phyloP scores from a whole-genome alignment of 768 basidiomycete genomes.

The Suillus americanus region DNA sequence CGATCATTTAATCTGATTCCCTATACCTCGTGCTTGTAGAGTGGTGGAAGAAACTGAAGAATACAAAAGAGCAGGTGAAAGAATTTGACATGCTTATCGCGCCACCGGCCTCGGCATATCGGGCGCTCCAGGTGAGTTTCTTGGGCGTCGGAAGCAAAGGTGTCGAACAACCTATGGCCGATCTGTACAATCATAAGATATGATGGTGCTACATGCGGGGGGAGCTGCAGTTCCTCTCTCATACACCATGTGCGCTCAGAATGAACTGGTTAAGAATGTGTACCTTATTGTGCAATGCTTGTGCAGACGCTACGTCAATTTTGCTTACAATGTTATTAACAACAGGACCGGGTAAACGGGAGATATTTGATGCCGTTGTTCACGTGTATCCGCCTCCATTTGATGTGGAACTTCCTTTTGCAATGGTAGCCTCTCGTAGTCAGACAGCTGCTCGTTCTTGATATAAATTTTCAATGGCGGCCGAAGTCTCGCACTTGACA shows the following conservation, averaged over 20 bases:
- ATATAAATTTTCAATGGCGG: too few species aligned
- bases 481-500: too few species aligned
- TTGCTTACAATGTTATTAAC: too few species aligned
- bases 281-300: slow-evolving; percentile 2
- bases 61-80: neutral
- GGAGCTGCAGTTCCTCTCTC: slow-evolving; percentile 8
- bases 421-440: neutral
- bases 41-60: neutral
- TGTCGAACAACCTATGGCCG: neutral
- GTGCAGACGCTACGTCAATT: neutral
- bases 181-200: neutral
- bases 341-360: too few species aligned
- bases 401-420: neutral
- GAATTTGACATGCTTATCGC: neutral
- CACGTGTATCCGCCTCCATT: neutral
- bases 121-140: neutral
- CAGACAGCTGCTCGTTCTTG: too few species aligned
- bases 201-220: neutral
- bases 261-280: slow-evolving; percentile 5
- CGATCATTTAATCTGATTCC: too few species aligned
- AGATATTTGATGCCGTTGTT: too few species aligned
- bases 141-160: neutral
- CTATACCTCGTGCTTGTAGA: too few species aligned
- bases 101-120: neutral
- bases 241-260: slow-evolving; percentile 3